Conservation (phyloP, 495 filamentous ascomycete genomes). For the Penicillium coffeae region DNA sequence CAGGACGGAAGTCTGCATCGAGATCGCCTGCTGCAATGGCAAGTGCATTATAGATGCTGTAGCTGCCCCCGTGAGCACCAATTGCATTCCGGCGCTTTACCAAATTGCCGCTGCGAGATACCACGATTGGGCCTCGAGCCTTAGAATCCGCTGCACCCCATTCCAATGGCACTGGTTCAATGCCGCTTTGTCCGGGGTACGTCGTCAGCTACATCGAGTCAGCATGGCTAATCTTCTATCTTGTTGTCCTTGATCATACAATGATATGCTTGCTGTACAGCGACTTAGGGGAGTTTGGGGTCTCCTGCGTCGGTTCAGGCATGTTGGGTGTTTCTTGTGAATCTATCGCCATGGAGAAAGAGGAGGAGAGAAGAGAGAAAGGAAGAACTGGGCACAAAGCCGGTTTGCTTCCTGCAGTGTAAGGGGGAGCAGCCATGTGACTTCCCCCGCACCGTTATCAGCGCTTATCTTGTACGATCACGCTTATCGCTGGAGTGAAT, state of each 20-base stretch:
- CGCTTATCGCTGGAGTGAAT: slow-evolving; percentile 3
- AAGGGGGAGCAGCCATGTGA: slow-evolving; percentile 11
- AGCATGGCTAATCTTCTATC: background rate
- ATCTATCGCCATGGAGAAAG: slow-evolving; percentile 16
- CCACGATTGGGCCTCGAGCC: slow-evolving; percentile 83
- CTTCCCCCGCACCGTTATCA: slow-evolving; percentile 27
- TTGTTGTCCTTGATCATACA: slow-evolving; percentile 19
- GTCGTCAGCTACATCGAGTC: slow-evolving; percentile 57
- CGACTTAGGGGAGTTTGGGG: slow-evolving; percentile 23
- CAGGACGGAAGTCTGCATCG: slow-evolving; percentile 77
- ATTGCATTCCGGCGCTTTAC: slow-evolving; percentile 83
- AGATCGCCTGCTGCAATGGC: slow-evolving; percentile 90
- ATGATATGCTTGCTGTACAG: slow-evolving; percentile 44
- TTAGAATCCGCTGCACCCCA: slow-evolving; percentile 80
- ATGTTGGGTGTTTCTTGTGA: slow-evolving; percentile 17
- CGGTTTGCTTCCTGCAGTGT: background rate
- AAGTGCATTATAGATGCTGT: slow-evolving; percentile 92
- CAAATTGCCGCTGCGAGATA: slow-evolving; percentile 69
- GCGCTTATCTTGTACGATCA: slow-evolving; percentile 17
- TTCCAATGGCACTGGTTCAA: slow-evolving; percentile 81
- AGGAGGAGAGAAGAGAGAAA: slow-evolving; percentile 2
- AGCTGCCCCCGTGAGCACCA: slow-evolving; percentile 94
- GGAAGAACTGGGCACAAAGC: slow-evolving; percentile 2
- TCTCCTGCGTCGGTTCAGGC: slow-evolving; percentile 19
- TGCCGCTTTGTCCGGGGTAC: slow-evolving; percentile 90